Evolutionary conservation across 169 alveolate species (phyloP).

Genomic region (Ichthyophthirius multifiliis): DNA sequence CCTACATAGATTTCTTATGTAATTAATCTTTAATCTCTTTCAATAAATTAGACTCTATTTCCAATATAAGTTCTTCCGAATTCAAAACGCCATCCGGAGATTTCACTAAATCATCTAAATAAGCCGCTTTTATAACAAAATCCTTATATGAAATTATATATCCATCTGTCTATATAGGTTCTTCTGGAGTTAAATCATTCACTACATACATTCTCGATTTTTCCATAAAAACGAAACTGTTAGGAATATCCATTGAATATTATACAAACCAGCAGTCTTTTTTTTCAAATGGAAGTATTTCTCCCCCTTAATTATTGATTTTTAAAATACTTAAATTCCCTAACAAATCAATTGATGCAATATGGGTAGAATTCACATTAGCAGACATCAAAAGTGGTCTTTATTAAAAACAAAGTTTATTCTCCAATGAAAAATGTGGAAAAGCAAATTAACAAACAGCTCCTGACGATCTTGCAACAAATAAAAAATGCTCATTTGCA

Average conservation of each 20-base stretch:
- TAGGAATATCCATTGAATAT: conserved; percentile 88
- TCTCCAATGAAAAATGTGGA: conserved; percentile 71
- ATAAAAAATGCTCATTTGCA: conserved; percentile 62
- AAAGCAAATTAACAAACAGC: conserved; percentile 59
- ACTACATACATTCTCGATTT: conserved; percentile 80
- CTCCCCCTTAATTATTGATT: conserved; percentile 48
- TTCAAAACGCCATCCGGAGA: conserved; percentile 71
- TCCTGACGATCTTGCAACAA: conserved; percentile 74
- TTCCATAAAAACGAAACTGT: conserved; percentile 83
- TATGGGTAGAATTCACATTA: conserved; percentile 63
- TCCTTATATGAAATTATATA: conserved; percentile 87
- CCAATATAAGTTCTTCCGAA: conserved; percentile 73
- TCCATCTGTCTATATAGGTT: conserved; percentile 83
- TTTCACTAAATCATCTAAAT: conserved; percentile 84
- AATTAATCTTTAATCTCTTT: conserved; percentile 88
- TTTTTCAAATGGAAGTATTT: conserved; percentile 75
- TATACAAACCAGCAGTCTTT: conserved; percentile 88
- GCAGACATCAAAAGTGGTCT: conserved; percentile 55
- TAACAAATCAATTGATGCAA: conserved; percentile 69
- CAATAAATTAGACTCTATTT: conserved; percentile 83
- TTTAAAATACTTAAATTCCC: conserved; percentile 59
- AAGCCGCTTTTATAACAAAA: conserved; percentile 83
- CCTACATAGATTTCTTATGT: conserved; percentile 77
- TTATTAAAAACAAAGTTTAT: conserved; percentile 44
- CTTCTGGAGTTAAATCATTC: conserved; percentile 79